Evolutionary conservation across 2,329 filamentous ascomycete genomes (phyloP), one percentile per base, ranked within the genome.

Genomic region (Periglandula ipomoeae): DNA sequence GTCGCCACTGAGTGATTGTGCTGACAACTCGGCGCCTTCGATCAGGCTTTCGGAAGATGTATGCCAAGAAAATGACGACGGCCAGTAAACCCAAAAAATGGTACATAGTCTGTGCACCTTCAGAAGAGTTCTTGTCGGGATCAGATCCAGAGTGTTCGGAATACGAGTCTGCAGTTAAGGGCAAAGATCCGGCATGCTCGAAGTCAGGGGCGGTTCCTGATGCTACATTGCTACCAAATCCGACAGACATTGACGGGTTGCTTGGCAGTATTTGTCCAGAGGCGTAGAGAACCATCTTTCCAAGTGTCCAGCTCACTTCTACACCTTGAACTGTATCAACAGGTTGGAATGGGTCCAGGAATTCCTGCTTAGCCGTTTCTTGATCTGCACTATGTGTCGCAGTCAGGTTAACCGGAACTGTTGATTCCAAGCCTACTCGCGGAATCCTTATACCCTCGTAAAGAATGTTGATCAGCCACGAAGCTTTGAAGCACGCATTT

Each of bases 371-470:
- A 63, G 89, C 81, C 13, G 80, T 76, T 38, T 85, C 77, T 4
- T 86, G 65, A 0, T 85, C 72, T 43, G 10, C 7, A 13, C 80
- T 82, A 54, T 87, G 84, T 1, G 88, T 89, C 9, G 81, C 77
- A 61, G 95, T 95, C 50, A 80, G 73, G 13, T 70, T 70, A 0
- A 74, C 71, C 7, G 54, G 60, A 4, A 69, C 60, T 0, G 75
- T 73, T 19, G 80, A 71, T 57, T 95, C 91, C 13, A 95, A 68
- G 1, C 87, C 89, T 5, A 93, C 74, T 45, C 90, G 79, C 5
- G 94, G 94, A 46, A 98, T 82, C 1, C 93, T 94, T 55, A 98
- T 96, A 2, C 93, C 93, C 53, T 96, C 88, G 60, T 98, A 91
- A 4, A 98, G 75, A 60, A 98, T 84, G 58, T 94, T 98, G 62